Base-by-base conservation (phyloP, 352 stramenopile genomes). In the Phytophthora meadii region DNA sequence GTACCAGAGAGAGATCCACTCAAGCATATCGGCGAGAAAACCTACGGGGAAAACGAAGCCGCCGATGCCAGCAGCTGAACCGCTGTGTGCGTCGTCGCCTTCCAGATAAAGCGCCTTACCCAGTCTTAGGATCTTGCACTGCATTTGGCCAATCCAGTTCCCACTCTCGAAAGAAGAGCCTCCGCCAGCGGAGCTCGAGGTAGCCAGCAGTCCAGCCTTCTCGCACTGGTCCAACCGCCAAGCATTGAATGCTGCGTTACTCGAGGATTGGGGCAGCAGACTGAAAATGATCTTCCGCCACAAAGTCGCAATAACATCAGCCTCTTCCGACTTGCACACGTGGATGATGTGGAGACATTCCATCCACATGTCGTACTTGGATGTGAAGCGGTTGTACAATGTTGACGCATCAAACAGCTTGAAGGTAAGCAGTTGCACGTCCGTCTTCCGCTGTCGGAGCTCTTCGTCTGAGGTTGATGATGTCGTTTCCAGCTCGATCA, bases 291-390 rank as follows among this genome's bases (percentile, higher is more conserved):
- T 87, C 72, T 93, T 93, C 15, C 73, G 72, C 85, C 85, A 94
- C 24, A 93, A 57, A 28, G 69, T 65, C 22, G 76, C 72, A 17
- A 92, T 78, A 8, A 93, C 81, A 51, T 90, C 86, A 0, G 72
- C 72, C 55, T 94, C 88, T 55, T 96, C 86, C 2, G 88, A 94
- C 56, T 94, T 86, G 67, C 88, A 96, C 36, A 81, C 70, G 51
- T 93, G 83, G 48, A 96, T 94, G 51, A 96, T 94, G 49, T 92
- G 81, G 25, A 96, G 70, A 52, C 88, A 96, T 61, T 94, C 88
- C 1, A 83, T 81, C 88, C 88, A 96, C 80, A 96, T 89, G 47
- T 92, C 74, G 65, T 94, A 92, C 74, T 94, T 94, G 19, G 79
- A 84, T 0, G 88, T 86, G 54, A 92, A 96, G 41, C 86, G 80